Evolutionary conservation across 345 rosid species (phyloP).

Genomic region (Mallotus nudiflorus): DNA sequence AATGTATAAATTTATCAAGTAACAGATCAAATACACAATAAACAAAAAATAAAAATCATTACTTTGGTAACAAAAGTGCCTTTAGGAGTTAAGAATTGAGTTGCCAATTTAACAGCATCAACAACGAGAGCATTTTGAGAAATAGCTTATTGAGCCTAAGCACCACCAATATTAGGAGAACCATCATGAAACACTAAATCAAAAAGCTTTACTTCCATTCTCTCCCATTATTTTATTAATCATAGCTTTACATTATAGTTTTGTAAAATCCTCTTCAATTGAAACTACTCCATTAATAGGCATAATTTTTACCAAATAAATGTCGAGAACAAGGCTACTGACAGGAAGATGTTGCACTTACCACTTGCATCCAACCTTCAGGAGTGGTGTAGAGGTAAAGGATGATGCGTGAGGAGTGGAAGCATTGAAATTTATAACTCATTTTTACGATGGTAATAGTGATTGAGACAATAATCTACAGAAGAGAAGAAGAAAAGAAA

Average conservation of each 20-base stretch:
- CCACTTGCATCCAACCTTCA: conserved; percentile 98
- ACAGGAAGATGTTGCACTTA: conserved; percentile 79
- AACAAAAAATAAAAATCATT: neutral
- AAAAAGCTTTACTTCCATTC: conserved; percentile 59
- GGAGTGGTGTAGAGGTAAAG: conserved; percentile 98
- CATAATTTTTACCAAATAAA: too few species aligned
- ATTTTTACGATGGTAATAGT: too few species aligned
- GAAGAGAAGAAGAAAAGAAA: too few species aligned
- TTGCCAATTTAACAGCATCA: conserved; percentile 80
- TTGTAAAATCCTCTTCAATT: too few species aligned
- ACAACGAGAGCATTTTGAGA: conserved; percentile 87
- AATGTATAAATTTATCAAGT: too few species aligned
- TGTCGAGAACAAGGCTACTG: conserved; percentile 81
- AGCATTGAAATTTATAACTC: conserved; percentile 63
- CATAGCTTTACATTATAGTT: conserved; percentile 64
- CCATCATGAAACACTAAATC: conserved; percentile 88
- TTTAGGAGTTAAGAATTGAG: conserved; percentile 71
- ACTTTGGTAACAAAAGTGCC: too few species aligned
- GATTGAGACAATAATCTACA: too few species aligned
- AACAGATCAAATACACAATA: neutral
- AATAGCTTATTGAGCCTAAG: conserved; percentile 87
- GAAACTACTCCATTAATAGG: too few species aligned
- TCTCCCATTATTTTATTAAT: conserved; percentile 69
- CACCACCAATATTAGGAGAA: conserved; percentile 93
- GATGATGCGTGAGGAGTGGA: conserved; percentile 61